Base-by-base conservation (phyloP, 2,329 filamentous ascomycete species). In the Paecilomyces sp. region DNA sequence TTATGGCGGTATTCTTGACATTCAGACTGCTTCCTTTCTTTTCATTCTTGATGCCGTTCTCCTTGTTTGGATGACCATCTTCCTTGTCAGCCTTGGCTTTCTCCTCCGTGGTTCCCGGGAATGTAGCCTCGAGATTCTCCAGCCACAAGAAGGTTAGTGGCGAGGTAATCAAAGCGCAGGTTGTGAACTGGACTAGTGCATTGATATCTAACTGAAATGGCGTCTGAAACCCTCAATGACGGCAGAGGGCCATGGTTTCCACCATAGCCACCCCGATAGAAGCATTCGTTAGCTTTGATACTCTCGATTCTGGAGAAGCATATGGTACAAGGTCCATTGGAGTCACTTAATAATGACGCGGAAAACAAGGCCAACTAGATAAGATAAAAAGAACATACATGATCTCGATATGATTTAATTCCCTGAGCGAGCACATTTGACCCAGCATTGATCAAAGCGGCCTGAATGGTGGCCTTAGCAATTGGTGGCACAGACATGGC, bases 91-190 rank as follows among this genome's bases (percentile, higher is more conserved):
- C 56, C 47, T 62, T 65, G 57, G 56, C 31, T 28, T 62, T 65
- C 33, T 58, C 31, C 63, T 56, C 13, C 3, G 22, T 53, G 1
- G 24, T 25, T 0, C 80, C 81, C 0, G 83, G 83, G 58, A 84
- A 83, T 9, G 70, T 76, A 24, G 75, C 73, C 69, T 85, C 83
- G 31, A 85, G 77, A 31, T 77, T 77, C 58, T 81, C 77, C 64
- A 86, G 82, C 83, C 84, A 86, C 58, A 82, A 71, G 65, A 82
- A 85, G 63, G 84, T 85, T 56, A 83, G 79, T 6, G 84, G 84
- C 1, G 82, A 78, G 3, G 80, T 80, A 51, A 85, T 70, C 58
- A 85, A 69, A 2, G 82, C 77, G 57, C 83, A 77, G 41, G 79
- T 73, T 47, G 83, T 77, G 70, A 86, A 86, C 63, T 82, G 83